Conservation (phyloP, 345 rosid species). For the Noccaea bulbosa region DNA sequence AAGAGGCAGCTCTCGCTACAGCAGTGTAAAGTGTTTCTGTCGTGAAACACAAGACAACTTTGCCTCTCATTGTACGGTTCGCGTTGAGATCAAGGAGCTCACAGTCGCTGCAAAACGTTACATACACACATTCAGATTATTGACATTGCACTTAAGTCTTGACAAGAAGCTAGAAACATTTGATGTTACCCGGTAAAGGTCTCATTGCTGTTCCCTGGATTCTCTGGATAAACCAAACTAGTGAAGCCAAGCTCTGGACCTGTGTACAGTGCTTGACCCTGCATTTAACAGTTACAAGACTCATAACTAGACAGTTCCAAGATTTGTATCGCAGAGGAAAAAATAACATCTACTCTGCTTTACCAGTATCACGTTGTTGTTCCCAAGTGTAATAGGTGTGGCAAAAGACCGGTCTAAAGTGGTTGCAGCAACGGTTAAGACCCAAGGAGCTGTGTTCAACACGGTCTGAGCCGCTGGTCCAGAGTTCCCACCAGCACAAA, state of each 20-base stretch:
- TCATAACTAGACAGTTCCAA: neutral
- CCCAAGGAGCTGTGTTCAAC: constrained; percentile 53
- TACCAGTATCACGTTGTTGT: constrained; percentile 42
- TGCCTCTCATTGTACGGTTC: constrained; percentile 34
- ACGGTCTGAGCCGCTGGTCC: constrained; percentile 51
- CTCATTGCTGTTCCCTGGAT: constrained; percentile 24
- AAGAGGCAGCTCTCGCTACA: constrained; percentile 32
- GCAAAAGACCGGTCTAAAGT: constrained; percentile 54
- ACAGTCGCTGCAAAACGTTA: constrained; percentile 29
- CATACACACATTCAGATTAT: neutral
- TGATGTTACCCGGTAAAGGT: constrained; percentile 26
- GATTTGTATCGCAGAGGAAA: neutral
- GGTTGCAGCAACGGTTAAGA: constrained; percentile 52
- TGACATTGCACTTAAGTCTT: neutral
- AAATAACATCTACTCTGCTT: neutral
- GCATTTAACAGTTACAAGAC: neutral
- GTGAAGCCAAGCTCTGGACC: constrained; percentile 40
- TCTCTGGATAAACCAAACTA: constrained; percentile 47
- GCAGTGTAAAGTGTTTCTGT: constrained; percentile 17
- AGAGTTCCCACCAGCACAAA: constrained; percentile 43
- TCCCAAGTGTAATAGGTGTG: constrained; percentile 49
- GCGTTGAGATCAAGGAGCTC: constrained; percentile 4
- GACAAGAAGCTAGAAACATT: neutral
- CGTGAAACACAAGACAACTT: constrained; percentile 49
- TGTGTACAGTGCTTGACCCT: constrained; percentile 43